Evolutionary conservation across 2,329 filamentous ascomycete species (phyloP).

Genomic region (Aspergillaceae sp.): DNA sequence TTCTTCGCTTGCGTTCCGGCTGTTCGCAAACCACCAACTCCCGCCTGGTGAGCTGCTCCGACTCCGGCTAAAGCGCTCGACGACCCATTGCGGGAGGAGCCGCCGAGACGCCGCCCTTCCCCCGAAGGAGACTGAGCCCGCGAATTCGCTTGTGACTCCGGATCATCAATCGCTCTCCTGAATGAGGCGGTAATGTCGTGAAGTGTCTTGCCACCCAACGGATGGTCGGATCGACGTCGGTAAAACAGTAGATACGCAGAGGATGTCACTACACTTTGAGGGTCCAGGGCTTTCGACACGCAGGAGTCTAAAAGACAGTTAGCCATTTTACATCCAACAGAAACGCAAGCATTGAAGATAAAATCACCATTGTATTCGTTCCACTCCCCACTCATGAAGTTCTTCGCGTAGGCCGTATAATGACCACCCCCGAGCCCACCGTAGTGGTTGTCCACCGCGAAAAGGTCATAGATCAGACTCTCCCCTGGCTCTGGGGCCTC

Average conservation of each 20-base stretch:
- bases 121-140: constrained; percentile 51
- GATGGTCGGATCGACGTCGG: constrained; percentile 66
- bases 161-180: constrained; percentile 43
- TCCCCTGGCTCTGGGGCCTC: constrained; percentile 74
- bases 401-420: constrained; percentile 91
- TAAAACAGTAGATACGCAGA: constrained; percentile 95
- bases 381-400: constrained; percentile 82
- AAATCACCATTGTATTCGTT: constrained; percentile 89
- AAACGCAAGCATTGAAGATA: too few relatives aligned
- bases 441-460: constrained; percentile 93
- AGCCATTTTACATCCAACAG: too few relatives aligned
- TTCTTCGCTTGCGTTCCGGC: constrained; percentile 29
- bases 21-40: constrained; percentile 50
- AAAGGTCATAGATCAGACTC: constrained; percentile 78
- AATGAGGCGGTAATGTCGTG: constrained; percentile 60
- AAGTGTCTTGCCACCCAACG: constrained; percentile 72
- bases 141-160: constrained; percentile 35
- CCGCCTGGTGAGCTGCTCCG: constrained; percentile 63
- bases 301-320: constrained; percentile 55
- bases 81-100: constrained; percentile 81
- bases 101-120: constrained; percentile 82
- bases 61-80: constrained; percentile 76
- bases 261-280: constrained; percentile 57
- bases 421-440: constrained; percentile 90
- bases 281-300: constrained; percentile 54